These are phyloP conservation scores for Nakazawaea holstii DNA, from an alignment of 805 yeast genomes.

Conservation along the genomic window DNA sequence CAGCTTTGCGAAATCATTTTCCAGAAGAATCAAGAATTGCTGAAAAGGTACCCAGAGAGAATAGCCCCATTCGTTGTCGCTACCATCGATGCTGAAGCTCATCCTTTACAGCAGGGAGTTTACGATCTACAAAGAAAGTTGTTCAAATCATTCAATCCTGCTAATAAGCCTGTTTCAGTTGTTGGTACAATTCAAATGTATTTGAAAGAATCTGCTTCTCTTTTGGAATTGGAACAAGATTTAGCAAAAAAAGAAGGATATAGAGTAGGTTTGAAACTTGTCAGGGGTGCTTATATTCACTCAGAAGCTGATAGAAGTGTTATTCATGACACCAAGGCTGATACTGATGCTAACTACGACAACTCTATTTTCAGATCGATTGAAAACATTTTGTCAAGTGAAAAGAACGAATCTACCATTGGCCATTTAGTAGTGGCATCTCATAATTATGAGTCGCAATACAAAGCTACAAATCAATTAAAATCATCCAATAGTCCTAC, in stretches of 20 bases:
- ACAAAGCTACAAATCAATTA: conserved; percentile 59
- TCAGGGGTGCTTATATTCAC: conserved; percentile 94
- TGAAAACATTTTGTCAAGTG: conserved; percentile 42
- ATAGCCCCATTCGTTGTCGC: conserved; percentile 67
- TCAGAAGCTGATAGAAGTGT: conserved; percentile 73
- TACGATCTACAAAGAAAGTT: conserved; percentile 83
- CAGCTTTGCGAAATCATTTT: conserved; percentile 53
- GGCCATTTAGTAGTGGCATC: conserved; percentile 89
- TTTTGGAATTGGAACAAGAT: conserved; percentile 57
- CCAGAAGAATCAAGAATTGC: conserved; percentile 45
- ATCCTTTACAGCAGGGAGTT: conserved; percentile 84
- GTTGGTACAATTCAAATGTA: conserved; percentile 95
- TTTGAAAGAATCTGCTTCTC: conserved; percentile 60
- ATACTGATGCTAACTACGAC: conserved; percentile 77
- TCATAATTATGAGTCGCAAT: conserved; percentile 78
- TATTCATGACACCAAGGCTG: conserved; percentile 70
- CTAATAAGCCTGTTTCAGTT: conserved; percentile 53
- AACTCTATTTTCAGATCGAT: conserved; percentile 60
- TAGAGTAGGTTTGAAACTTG: conserved; percentile 81
- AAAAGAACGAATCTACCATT: conserved; percentile 36
- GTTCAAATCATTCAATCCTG: conserved; percentile 65
- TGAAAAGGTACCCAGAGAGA: conserved; percentile 54
- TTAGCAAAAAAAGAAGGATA: conserved; percentile 59
- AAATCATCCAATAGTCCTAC: conserved; percentile 15
- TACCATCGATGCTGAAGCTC: conserved; percentile 89